Percentiles rank a stretch among this genome's conserved stretches.
phyloP scores from a whole-genome alignment of 2,329 filamentous ascomycete species.

The Stagonosporopsis tanaceti region DNA sequence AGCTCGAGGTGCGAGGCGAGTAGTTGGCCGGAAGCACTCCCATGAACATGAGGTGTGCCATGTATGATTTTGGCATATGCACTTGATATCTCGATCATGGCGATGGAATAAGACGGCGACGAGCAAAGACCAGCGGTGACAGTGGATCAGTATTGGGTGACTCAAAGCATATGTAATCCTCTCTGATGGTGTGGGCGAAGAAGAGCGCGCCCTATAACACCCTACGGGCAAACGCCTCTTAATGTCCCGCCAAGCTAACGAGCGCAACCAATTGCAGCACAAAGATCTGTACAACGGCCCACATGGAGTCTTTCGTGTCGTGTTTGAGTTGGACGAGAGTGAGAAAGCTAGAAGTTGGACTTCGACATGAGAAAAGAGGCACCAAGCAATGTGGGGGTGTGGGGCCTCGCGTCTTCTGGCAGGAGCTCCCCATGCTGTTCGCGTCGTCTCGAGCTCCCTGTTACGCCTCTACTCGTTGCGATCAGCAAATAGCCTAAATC shows the following conservation, averaged over 20 bases:
- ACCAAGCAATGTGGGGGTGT: conserved; percentile 11
- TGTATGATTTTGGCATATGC: neutral
- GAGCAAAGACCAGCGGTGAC: neutral
- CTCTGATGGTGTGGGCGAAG: too few relatives aligned
- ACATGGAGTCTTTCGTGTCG: too few relatives aligned
- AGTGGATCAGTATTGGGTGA: neutral
- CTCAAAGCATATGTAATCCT: too few relatives aligned
- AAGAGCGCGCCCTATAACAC: neutral
- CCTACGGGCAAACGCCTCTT: neutral
- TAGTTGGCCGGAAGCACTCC: conserved; percentile 7
- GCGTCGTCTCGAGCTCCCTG: conserved; percentile 9
- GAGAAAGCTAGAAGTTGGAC: too few relatives aligned
- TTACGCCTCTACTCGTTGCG: conserved; percentile 14
- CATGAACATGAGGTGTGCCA: conserved; percentile 12
- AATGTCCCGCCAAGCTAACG: neutral
- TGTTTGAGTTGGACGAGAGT: too few relatives aligned
- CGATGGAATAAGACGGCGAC: neutral
- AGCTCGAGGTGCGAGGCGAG: conserved; percentile 30
- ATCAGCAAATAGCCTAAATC: conserved; percentile 17
- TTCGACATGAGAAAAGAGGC: too few relatives aligned
- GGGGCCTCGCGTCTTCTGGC: conserved; percentile 13
- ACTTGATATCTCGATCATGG: neutral
- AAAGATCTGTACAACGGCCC: too few relatives aligned
- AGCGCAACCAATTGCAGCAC: neutral
- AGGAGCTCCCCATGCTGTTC: conserved; percentile 8